Base-by-base conservation (phyloP, 2,329 filamentous ascomycete species). In the Colletotrichum limetticola region DNA sequence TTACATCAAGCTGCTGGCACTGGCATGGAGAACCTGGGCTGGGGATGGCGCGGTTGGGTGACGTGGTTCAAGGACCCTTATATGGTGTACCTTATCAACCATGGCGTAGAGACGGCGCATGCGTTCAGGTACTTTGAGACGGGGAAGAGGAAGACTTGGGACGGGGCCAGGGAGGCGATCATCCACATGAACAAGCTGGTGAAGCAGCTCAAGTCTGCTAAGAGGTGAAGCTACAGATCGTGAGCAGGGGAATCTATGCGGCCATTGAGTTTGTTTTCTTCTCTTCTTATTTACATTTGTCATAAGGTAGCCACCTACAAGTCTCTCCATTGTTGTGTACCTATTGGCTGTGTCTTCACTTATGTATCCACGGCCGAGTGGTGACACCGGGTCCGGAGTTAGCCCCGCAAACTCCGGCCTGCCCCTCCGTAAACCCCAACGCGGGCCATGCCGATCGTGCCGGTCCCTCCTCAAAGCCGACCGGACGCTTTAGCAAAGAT, bases 41-140 rank as follows among this genome's bases (percentile, higher is more conserved):
- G 83, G 79, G 83, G 83, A 1, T 79, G 75, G 78, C 78, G 78
- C 19, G 84, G 83, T 0, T 86, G 85, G 85, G 77, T 78, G 56
- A 84, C 85, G 52, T 85, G 83, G 83, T 77, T 81, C 58, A 74
- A 74, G 55, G 81, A 85, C 53, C 78, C 78, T 32, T 77, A 77
- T 69, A 79, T 85, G 73, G 84, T 78, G 19, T 79, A 81, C 12
- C 49, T 85, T 46, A 78, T 85, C 76, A 82, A 83, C 67, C 77
- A 79, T 2, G 84, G 83, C 0, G 78, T 85, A 4, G 81, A 84
- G 75, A 85, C 83, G 5, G 81, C 83, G 4, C 81, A 84, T 60
- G 79, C 82, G 19, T 84, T 81, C 75, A 78, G 84, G 4, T 78
- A 82, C 14, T 86, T 86, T 70, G 82, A 84, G 74, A 84, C 81